phyloP scores from a whole-genome alignment of 23 red algal genomes.

The Cyanidiococcus yangmingshanensis region DNA sequence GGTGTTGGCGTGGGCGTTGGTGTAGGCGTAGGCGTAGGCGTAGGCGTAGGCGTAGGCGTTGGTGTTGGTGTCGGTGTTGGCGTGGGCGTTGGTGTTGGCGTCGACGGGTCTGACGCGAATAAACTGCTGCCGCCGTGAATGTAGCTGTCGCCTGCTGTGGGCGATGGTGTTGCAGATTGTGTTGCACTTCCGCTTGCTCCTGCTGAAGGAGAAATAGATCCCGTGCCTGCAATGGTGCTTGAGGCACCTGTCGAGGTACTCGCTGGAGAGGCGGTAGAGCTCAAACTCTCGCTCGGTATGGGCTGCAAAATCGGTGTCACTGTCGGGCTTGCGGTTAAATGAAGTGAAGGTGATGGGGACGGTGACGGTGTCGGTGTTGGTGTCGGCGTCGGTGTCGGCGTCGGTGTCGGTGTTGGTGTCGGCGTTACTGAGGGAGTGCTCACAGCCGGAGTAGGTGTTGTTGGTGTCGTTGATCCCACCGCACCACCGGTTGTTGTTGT shows the following conservation, averaged over 20 bases:
- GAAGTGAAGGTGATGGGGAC: neutral
- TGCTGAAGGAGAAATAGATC: neutral
- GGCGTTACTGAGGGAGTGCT: neutral
- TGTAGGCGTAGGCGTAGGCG: conserved; percentile 17
- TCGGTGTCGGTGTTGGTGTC: neutral
- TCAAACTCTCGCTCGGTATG: neutral
- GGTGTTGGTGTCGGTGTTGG: neutral
- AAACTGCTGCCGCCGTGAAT: neutral
- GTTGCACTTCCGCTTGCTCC: neutral
- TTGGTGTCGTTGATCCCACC: neutral
- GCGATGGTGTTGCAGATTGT: neutral
- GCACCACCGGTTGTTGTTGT: neutral
- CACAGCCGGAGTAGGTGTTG: neutral
- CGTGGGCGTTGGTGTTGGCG: neutral
- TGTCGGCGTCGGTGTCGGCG: neutral
- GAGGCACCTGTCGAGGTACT: neutral
- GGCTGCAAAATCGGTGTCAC: neutral
- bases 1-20: too few species aligned
- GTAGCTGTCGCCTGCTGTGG: neutral
- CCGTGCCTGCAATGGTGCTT: neutral
- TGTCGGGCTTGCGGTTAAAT: neutral
- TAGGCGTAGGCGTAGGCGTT: conserved; percentile 2
- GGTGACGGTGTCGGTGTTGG: neutral
- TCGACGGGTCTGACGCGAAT: neutral
- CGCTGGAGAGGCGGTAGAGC: neutral